phyloP scores from a whole-genome alignment of 192 early-diverging fungal genomes.

The Podila epigama region DNA sequence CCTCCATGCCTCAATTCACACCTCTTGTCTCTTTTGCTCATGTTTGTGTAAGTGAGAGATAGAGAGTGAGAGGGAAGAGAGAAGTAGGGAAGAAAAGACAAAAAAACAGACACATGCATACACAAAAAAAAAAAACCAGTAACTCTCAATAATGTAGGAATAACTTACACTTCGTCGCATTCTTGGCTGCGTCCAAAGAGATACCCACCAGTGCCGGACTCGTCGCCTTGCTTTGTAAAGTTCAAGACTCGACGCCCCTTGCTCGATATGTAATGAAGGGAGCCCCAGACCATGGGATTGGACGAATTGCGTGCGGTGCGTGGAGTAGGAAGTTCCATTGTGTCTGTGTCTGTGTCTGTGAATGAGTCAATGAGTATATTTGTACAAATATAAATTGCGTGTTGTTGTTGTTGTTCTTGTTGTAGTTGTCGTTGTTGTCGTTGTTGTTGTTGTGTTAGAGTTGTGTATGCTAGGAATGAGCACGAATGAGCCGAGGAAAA shows the following conservation, averaged over 20 bases:
- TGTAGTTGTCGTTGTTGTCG: neutral
- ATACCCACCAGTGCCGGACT: slow-evolving; percentile 38
- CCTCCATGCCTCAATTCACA: neutral
- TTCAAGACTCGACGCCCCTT: slow-evolving; percentile 7
- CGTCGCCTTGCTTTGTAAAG: slow-evolving; percentile 43
- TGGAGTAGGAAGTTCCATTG: too few species aligned
- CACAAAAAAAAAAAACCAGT: too few species aligned
- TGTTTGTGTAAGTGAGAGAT: neutral
- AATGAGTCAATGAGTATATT: too few species aligned
- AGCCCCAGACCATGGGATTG: neutral
- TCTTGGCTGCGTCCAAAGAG: slow-evolving; percentile 33
- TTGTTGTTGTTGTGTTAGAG: neutral
- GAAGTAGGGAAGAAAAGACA: too few species aligned
- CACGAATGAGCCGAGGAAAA: neutral
- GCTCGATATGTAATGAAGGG: neutral
- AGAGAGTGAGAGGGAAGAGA: neutral
- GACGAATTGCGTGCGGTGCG: too few species aligned
- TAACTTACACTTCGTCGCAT: slow-evolving; percentile 37
- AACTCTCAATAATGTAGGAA: too few species aligned
- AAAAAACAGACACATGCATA: too few species aligned
- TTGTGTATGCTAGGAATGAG: neutral
- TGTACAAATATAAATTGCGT: too few species aligned
- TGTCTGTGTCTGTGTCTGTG: too few species aligned
- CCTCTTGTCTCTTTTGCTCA: neutral
- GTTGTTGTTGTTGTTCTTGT: too few species aligned